These are phyloP conservation scores for Willaertia magna DNA, from an alignment of 208 protist genomes.

Conservation along the genomic window DNA sequence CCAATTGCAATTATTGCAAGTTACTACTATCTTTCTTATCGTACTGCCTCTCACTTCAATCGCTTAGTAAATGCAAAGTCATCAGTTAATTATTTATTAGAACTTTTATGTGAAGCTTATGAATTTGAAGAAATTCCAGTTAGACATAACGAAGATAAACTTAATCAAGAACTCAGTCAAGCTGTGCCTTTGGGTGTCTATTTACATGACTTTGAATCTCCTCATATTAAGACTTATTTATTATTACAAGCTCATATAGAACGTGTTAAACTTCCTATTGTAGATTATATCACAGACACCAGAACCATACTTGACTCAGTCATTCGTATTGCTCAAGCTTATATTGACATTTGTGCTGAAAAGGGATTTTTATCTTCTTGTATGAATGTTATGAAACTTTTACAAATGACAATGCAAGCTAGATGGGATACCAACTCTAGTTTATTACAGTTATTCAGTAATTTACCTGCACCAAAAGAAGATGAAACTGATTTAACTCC, in stretches of 20 bases:
- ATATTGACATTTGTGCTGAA: constrained; percentile 80
- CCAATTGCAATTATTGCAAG: constrained; percentile 89
- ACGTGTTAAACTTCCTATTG: constrained; percentile 72
- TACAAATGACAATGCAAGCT: constrained; percentile 86
- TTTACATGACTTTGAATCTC: constrained; percentile 52
- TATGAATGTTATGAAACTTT: constrained; percentile 69
- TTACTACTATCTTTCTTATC: constrained; percentile 95
- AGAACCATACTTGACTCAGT: constrained; percentile 92
- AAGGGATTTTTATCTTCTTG: constrained; percentile 69
- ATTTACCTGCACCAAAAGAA: background rate
- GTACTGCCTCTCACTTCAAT: constrained; percentile 76
- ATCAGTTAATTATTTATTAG: constrained; percentile 43
- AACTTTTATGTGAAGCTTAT: constrained; percentile 65
- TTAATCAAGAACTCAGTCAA: constrained; percentile 73
- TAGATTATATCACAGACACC: constrained; percentile 95
- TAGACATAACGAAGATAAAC: constrained; percentile 96
- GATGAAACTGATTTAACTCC: background rate
- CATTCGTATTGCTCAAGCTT: constrained; percentile 72
- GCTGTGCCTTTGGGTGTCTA: constrained; percentile 46
- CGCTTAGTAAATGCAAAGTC: constrained; percentile 43
- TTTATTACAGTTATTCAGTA: constrained; percentile 52
- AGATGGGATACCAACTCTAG: constrained; percentile 62
- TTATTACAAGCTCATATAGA: constrained; percentile 94
- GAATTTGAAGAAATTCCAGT: constrained; percentile 93
- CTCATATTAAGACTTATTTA: constrained; percentile 89